These are phyloP conservation scores for Pseudotsuga menziesii DNA, from an alignment of 75 land plant species.

Conservation along the genomic window DNA sequence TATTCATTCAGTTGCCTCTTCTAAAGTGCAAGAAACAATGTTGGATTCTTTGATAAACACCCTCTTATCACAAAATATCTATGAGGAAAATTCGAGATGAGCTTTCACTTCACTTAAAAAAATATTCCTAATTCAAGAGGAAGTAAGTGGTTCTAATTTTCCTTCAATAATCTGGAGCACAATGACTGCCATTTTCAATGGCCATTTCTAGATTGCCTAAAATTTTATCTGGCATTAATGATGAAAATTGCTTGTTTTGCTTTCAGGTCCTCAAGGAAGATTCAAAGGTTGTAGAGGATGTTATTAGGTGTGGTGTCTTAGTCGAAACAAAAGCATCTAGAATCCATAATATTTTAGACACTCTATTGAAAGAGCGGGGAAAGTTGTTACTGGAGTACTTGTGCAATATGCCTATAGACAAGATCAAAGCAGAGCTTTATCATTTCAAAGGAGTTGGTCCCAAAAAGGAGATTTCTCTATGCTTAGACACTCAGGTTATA, in stretches of 20 bases:
- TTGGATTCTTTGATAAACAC: constrained; percentile 64
- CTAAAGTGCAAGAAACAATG: constrained; percentile 26
- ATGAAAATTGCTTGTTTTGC: background rate
- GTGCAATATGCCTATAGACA: constrained; percentile 48
- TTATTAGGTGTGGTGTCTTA: constrained; percentile 84
- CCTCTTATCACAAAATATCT: constrained; percentile 71
- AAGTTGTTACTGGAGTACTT: constrained; percentile 72
- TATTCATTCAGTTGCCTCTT: background rate
- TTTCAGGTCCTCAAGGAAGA: constrained; percentile 71
- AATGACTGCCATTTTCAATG: no score
- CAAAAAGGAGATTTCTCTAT: constrained; percentile 56
- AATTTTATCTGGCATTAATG: background rate
- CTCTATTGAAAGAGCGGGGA: constrained; percentile 55
- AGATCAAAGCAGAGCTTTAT: constrained; percentile 73
- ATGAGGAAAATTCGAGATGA: constrained; percentile 51
- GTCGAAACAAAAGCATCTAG: constrained; percentile 72
- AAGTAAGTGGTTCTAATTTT: no score
- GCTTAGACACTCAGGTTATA: background rate
- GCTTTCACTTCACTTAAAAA: constrained; percentile 65
- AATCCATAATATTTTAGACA: constrained; percentile 52
- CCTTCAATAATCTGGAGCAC: no score
- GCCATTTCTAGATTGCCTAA: background rate
- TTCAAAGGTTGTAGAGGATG: constrained; percentile 55
- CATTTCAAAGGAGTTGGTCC: constrained; percentile 86
- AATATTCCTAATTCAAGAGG: constrained; percentile 65